Conservation (phyloP, 1,139 yeast genomes). For the Ogataea hybrid region DNA sequence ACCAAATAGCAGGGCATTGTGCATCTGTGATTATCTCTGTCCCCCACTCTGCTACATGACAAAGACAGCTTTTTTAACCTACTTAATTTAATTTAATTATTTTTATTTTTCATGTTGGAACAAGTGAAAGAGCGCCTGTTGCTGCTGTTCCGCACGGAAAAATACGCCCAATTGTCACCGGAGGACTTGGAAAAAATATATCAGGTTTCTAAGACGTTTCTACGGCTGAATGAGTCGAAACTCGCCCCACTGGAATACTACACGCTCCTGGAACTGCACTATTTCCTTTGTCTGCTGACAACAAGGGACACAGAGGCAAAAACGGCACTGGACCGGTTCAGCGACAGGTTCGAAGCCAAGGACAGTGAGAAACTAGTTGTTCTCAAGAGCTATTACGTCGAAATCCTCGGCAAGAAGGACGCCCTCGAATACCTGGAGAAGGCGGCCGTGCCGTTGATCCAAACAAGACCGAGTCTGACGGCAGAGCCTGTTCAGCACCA, state of each 20-base stretch:
- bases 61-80: slow-evolving; percentile 26
- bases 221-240: slow-evolving; percentile 11
- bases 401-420: slow-evolving; percentile 46
- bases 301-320: slow-evolving; percentile 72
- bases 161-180: slow-evolving; percentile 15
- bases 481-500: slow-evolving; percentile 5
- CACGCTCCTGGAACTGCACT: slow-evolving; percentile 66
- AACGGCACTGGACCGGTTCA: slow-evolving; percentile 55
- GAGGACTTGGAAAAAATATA: slow-evolving; percentile 21
- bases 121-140: slow-evolving; percentile 19
- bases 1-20: too few relatives aligned
- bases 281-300: slow-evolving; percentile 63
- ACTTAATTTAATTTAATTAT: not conserved
- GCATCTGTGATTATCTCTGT: too few relatives aligned
- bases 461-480: slow-evolving; percentile 13
- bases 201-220: slow-evolving; percentile 11
- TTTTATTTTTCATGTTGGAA: slow-evolving; percentile 6
- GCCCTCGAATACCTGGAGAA: slow-evolving; percentile 12
- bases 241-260: slow-evolving; percentile 51
- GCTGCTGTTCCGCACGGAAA: slow-evolving; percentile 15
- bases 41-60: too few relatives aligned
- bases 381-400: slow-evolving; percentile 56
- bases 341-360: slow-evolving; percentile 61
- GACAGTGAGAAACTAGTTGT: slow-evolving; percentile 55
- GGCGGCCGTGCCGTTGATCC: slow-evolving; percentile 14